Evolutionary conservation across 164 flowering plant genomes (phyloP).

Genomic region (Stephania japonica): DNA sequence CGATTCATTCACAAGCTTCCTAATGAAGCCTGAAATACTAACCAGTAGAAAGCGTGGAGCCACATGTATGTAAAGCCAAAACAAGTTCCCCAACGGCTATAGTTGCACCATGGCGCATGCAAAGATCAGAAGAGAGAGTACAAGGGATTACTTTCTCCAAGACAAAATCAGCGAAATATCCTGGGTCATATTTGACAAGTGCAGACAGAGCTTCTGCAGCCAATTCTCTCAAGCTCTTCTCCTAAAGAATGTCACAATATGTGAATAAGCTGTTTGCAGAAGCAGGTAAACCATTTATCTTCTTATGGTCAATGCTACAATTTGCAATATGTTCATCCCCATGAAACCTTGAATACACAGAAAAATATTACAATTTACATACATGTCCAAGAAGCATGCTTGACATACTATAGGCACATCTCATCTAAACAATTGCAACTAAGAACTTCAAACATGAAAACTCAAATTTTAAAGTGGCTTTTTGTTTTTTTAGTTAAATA

Average conservation of each 20-base stretch:
- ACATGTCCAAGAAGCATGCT: neutral
- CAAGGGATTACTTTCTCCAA: constrained; percentile 69
- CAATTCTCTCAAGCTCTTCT: constrained; percentile 89
- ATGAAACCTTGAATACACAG: neutral
- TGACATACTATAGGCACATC: neutral
- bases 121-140: constrained; percentile 85
- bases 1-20: neutral
- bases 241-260: constrained; percentile 40
- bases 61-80: constrained; percentile 59
- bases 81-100: constrained; percentile 85
- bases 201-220: constrained; percentile 76
- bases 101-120: constrained; percentile 96
- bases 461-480: neutral
- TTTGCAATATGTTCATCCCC: neutral
- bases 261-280: constrained; percentile 7
- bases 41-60: constrained; percentile 56
- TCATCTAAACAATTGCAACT: neutral
- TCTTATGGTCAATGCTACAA: neutral
- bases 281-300: neutral
- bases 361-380: neutral
- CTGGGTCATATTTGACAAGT: constrained; percentile 82
- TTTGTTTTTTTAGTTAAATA: neutral
- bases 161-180: constrained; percentile 55
- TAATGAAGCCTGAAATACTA: constrained; percentile 20
- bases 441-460: neutral